Evolutionary conservation across 2,329 filamentous ascomycete genomes (phyloP).

Genomic region (Chaetomiaceae sp.): DNA sequence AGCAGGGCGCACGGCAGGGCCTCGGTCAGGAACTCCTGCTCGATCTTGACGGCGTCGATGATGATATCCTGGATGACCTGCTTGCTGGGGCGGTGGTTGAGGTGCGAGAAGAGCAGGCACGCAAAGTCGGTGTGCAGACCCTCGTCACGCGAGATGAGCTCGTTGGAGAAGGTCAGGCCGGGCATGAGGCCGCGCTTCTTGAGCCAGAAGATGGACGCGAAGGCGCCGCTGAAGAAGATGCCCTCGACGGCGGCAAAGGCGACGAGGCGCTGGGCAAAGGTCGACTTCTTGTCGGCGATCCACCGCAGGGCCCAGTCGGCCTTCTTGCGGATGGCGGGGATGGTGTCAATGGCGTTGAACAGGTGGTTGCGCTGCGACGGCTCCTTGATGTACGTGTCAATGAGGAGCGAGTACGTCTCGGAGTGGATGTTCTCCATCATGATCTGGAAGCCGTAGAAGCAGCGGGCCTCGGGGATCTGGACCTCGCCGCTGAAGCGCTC

Average conservation of each 20-base stretch:
- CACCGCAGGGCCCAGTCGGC: slow-evolving; percentile 95
- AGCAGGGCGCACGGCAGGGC: slow-evolving; percentile 88
- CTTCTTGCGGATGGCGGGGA: slow-evolving; percentile 97
- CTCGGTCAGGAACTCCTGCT: slow-evolving; percentile 97
- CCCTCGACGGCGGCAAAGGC: slow-evolving; percentile 97
- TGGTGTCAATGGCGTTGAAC: slow-evolving; percentile 98
- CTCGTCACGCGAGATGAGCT: slow-evolving; percentile 99
- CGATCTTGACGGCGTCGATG: slow-evolving; percentile 86
- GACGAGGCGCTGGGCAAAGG: slow-evolving; percentile 90
- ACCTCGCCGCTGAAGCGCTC: slow-evolving; percentile 97
- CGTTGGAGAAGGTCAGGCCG: slow-evolving; percentile 97
- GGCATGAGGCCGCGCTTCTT: slow-evolving; percentile 99
- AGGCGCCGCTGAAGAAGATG: slow-evolving; percentile 99
- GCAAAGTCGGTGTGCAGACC: slow-evolving; percentile 99
- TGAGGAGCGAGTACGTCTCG: slow-evolving; percentile 97
- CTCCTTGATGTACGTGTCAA: slow-evolving; percentile 99
- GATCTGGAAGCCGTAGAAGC: slow-evolving; percentile 99
- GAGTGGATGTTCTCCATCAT: slow-evolving; percentile 99
- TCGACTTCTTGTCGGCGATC: slow-evolving; percentile 91
- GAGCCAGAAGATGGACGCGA: slow-evolving; percentile 99
- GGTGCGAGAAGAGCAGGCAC: slow-evolving; percentile 94
- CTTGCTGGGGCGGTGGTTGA: slow-evolving; percentile 85
- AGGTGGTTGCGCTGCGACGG: slow-evolving; percentile 88
- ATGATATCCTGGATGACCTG: slow-evolving; percentile 82
- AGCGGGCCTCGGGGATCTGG: slow-evolving; percentile 94